Conservation (phyloP, 148 eudicot species). For the Arbutus unedo region DNA sequence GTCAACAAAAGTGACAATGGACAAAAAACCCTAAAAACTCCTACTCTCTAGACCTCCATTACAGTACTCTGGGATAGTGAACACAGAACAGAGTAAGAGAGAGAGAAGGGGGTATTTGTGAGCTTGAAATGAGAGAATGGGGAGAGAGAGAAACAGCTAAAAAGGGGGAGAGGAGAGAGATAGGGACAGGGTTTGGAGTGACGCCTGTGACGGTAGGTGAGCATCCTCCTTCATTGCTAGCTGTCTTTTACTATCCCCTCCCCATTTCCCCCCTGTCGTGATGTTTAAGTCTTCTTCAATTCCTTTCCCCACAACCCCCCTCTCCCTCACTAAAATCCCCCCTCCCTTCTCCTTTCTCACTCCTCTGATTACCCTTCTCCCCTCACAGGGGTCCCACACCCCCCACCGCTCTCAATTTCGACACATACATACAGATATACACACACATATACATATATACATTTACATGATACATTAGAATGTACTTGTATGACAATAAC, state of each 20-base stretch:
- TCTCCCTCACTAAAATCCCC: neutral
- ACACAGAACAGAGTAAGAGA: slow-evolving; percentile 5
- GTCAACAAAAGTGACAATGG: neutral
- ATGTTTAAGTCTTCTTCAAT: slow-evolving; percentile 45
- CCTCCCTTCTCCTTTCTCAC: neutral
- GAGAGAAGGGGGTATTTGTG: neutral
- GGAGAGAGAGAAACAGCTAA: neutral
- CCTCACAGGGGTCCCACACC: slow-evolving; percentile 11
- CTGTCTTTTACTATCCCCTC: slow-evolving; percentile 30
- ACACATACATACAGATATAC: neutral
- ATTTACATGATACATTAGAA: too few species aligned
- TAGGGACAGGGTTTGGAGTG: slow-evolving; percentile 17
- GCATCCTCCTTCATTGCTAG: slow-evolving; percentile 37
- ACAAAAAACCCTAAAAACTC: neutral
- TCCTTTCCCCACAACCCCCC: neutral
- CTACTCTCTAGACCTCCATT: neutral
- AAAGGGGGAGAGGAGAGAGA: neutral
- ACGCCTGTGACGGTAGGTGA: slow-evolving; percentile 31
- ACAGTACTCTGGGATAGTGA: neutral
- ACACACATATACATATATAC: too few species aligned
- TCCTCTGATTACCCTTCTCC: neutral
- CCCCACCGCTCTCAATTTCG: slow-evolving; percentile 4
- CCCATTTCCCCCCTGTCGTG: slow-evolving; percentile 31
- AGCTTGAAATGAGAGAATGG: slow-evolving; percentile 6
- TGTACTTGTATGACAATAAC: too few species aligned